Evolutionary conservation across 192 early-diverging fungal genomes (phyloP).

Genomic region (Obelidium mucronatum): DNA sequence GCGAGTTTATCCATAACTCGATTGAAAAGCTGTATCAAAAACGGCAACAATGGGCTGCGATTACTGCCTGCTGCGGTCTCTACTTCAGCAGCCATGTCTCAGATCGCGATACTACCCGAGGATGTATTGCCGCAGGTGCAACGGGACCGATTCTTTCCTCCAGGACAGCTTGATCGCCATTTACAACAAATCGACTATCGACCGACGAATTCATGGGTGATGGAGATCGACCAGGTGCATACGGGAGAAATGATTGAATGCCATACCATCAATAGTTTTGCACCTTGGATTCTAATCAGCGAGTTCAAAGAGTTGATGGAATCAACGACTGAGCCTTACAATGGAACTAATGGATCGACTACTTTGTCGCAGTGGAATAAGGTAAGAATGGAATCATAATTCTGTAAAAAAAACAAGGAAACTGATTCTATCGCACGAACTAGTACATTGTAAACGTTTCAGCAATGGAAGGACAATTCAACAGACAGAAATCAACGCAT

Average conservation of each 20-base stretch:
- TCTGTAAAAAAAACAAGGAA: not conserved
- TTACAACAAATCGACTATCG: conserved; percentile 59
- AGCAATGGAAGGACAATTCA: conserved; percentile 63
- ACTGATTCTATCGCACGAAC: not conserved
- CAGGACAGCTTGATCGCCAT: conserved; percentile 49
- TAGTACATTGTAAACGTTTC: conserved; percentile 60
- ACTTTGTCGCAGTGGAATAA: not conserved
- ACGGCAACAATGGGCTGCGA: not conserved
- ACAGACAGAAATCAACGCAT: conserved; percentile 48
- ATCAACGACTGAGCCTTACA: conserved; percentile 17
- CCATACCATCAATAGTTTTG: conserved; percentile 62
- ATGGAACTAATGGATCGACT: not conserved
- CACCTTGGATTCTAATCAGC: conserved; percentile 55
- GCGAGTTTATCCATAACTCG: not conserved
- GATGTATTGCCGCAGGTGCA: conserved; percentile 10
- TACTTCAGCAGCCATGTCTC: conserved; percentile 48
- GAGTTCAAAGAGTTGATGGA: conserved; percentile 56
- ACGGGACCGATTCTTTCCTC: conserved; percentile 38
- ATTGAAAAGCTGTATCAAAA: not conserved
- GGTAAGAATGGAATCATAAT: not conserved
- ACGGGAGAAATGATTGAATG: conserved; percentile 62
- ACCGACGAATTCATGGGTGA: conserved; percentile 54
- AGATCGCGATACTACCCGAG: conserved; percentile 38
- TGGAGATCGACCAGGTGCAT: conserved; percentile 47
- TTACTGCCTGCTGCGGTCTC: conserved; percentile 11